Evolutionary conservation across 2,329 filamentous ascomycete genomes (phyloP).

Genomic region (Pseudogymnoascus sp.): DNA sequence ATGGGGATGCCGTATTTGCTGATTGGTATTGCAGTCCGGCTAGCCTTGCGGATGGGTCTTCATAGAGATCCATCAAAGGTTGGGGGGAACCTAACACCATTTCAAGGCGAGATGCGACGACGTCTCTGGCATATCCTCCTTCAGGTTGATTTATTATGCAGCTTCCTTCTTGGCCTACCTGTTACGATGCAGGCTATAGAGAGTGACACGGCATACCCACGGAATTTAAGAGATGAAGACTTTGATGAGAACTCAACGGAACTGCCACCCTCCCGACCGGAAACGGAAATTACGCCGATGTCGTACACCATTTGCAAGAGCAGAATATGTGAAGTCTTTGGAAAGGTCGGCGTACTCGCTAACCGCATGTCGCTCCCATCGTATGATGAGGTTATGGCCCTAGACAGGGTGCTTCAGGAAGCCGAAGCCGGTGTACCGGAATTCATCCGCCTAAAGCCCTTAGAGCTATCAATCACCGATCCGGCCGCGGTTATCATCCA

Average conservation of each 20-base stretch:
- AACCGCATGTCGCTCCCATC: slow-evolving; percentile 41
- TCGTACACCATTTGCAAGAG: slow-evolving; percentile 49
- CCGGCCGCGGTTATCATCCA: slow-evolving; percentile 42
- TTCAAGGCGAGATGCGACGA: slow-evolving; percentile 68
- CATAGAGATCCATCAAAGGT: slow-evolving; percentile 44
- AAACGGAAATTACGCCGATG: slow-evolving; percentile 52
- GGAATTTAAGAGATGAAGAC: slow-evolving; percentile 59
- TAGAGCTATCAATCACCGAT: slow-evolving; percentile 45
- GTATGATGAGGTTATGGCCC: slow-evolving; percentile 42
- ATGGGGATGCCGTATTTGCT: slow-evolving; percentile 50
- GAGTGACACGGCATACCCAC: slow-evolving; percentile 53
- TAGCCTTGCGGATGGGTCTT: slow-evolving; percentile 53
- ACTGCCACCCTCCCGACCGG: slow-evolving; percentile 50
- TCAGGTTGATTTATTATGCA: slow-evolving; percentile 57
- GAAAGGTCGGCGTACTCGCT: slow-evolving; percentile 42
- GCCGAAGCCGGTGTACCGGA: slow-evolving; percentile 40
- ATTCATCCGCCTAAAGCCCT: slow-evolving; percentile 42
- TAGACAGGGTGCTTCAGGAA: slow-evolving; percentile 41
- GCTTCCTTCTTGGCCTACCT: slow-evolving; percentile 62
- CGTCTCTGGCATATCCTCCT: slow-evolving; percentile 48
- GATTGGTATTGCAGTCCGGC: slow-evolving; percentile 41
- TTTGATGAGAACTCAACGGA: slow-evolving; percentile 48
- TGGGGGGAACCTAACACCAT: slow-evolving; percentile 51
- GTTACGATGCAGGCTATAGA: slow-evolving; percentile 58
- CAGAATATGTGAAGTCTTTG: slow-evolving; percentile 41